Evolutionary conservation across 495 filamentous ascomycete genomes (phyloP), one percentile per base, ranked within the genome.

Genomic region (Clohesyomyces aquaticus): DNA sequence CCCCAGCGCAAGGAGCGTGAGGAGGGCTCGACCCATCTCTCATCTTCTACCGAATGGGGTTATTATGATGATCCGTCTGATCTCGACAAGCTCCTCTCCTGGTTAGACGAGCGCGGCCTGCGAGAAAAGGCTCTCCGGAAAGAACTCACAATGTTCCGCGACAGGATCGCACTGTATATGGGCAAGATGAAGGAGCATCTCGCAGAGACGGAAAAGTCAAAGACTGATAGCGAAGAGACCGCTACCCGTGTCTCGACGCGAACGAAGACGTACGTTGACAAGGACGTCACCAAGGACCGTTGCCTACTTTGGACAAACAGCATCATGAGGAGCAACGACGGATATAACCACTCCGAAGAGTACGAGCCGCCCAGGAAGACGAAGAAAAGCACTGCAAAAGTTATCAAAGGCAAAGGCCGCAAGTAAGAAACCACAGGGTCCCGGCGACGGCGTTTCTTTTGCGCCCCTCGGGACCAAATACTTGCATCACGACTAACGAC

Each of bases 51-150:
- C 10, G 88, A 97, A 73, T 98, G 93, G 90, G 94, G 89, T 14
- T 98, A 89, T 77, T 91, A 89, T 72, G 89, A 94, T 49, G 87
- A 93, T 1, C 86, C 91, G 0, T 82, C 87, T 21, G 78, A 86
- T 22, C 74, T 98, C 6, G 91, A 93, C 49, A 81, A 80, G 59
- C 83, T 98, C 16, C 83, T 97, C 53, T 83, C 81, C 26, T 98
- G 94, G 94, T 81, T 98, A 4, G 94, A 98, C 70, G 78, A 85
- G 8, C 87, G 88, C 25, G 94, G 94, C 0, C 77, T 85, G 38
- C 89, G 94, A 32, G 94, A 98, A 75, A 75, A 85, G 32, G 93
- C 91, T 71, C 77, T 98, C 22, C 83, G 87, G 32, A 96, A 96
- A 74, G 92, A 96, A 75, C 81, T 98, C 1, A 78, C 87, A 55